Base-by-base conservation (phyloP, 306 rosid species). In the Fragaria ananassa region DNA sequence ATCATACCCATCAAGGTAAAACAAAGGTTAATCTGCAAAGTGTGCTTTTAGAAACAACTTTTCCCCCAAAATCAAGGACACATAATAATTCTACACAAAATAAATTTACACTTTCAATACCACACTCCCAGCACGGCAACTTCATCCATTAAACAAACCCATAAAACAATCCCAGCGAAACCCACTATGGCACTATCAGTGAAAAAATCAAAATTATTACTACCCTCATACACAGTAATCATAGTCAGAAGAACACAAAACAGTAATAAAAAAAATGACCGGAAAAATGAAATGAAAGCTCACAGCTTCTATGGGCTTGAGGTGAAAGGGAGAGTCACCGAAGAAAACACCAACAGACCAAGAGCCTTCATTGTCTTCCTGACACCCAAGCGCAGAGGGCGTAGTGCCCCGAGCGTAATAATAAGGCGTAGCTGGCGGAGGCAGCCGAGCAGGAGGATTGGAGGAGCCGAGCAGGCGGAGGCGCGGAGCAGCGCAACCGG, bases 331-430 rank as follows among this genome's bases (percentile, higher is more conserved):
- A 15, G 94, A 86, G 77, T 91, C 88, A 35, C 99, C 99, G 49
- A 69, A 92, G 89, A 96, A 96, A 60, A 96, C 80, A 73, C 99
- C 99, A 72, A 96, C 81, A 50, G 99, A 92, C 99, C 99, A 96
- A 49, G 98, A 96, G 58, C 99, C 99, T 87, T 96, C 99, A 87
- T 89, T 96, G 86, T 96, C 99, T 31, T 86, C 95, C 23, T 80
- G 93, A 73, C 99, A 96, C 2, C 96, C 99, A 41, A 81, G 82
- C 57, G 7, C 37, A n/a, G 70, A 6, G 27, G 78, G 7, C 13
- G 77, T 11, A 47, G 60, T 8, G 5, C 2, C n/a, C 10, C 86
- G 90, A 6, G 90, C 87, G 7, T 78, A 68, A 49, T 19, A 41
- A 44, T 79, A 29, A 2, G 99, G 99, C 9, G 93, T 70, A n/a